Evolutionary conservation across 2,329 filamentous ascomycete genomes (phyloP), one percentile per base, ranked within the genome.

Genomic region (Macrophomina tecta): DNA sequence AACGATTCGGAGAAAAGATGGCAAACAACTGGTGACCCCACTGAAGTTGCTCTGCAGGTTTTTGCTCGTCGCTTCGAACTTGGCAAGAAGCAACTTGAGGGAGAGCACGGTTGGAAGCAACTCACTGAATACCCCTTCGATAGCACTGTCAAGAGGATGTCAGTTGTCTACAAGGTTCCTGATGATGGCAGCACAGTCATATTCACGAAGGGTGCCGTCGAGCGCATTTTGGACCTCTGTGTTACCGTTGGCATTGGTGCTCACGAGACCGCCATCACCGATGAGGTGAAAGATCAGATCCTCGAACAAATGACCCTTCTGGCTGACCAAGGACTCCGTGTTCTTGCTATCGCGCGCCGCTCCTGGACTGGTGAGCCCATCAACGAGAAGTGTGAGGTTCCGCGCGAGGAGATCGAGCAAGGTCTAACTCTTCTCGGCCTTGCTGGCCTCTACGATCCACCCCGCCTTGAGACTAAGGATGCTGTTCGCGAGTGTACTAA

Each of bases 381-480:
- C n/a, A 67, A 71, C 28, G 72, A 78, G 56, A 74, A 73, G 46
- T 61, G 66, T 8, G 65, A 72, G 36, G 76, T 78, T 52, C 64
- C 76, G 38, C 90, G 93, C 7, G 79, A 82, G 6, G 79, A 84
- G 4, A 84, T 94, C 14, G 93, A 96, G 75, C 81, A 82, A 42
- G 83, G 87, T 34, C 85, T 97, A 40, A 85, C 84, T 2, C 91
- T 96, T 69, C 86, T 92, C 12, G 94, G 94, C n/a, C 85, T 97
- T 9, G 89, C 91, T 60, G 93, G 92, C 64, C 90, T 97, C 69
- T 95, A 95, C 75, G 93, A 97, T 71, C 93, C 93, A 4, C 93
- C 93, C 65, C 91, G 93, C 2, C 87, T 88, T 1, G 93, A 96
- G 79, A 93, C 93, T 0, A 91, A 89, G 32, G 85, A 76, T 51